Base-by-base conservation (phyloP, 2,329 filamentous ascomycete genomes). In the Pseudogymnoascus destructans region DNA sequence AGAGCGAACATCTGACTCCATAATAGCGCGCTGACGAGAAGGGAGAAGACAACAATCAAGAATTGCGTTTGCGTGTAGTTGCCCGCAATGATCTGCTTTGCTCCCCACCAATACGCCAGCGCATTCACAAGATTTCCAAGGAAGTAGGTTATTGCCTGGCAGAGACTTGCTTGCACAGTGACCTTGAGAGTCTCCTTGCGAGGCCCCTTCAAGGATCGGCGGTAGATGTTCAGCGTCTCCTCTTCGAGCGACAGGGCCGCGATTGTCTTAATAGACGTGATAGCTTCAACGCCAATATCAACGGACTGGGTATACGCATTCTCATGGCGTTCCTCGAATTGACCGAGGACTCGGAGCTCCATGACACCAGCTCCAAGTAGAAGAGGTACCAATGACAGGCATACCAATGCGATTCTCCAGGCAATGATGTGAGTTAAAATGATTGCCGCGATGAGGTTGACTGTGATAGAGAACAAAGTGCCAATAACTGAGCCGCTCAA, bases 81-180 rank as follows among this genome's bases (percentile, higher is more conserved):
- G 3, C 86, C 85, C 36, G 77, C 75, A 58, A 84, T 78, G 61
- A 90, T 87, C 60, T 84, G 80, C 64, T 81, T 84, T 0, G 85
- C 78, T 4, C 86, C 86, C 85, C 86, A 90, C 84, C 85, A 90
- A 70, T 89, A 89, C 1, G 85, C 83, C 57, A 91, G 78, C 0
- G 85, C 85, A 66, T 89, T 87, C 21, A 88, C 79, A 46, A 87
- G 74, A 64, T 84, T 86, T 17, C 82, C 79, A 8, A 79, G 73
- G 62, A 77, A 79, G 66, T 82, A 79, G 13, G 80, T 75, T 15
- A 83, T 72, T 6, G 82, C 79, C 6, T 83, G 75, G 75, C 78
- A 85, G 21, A 82, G 68, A 66, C 80, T 83, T 36, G 77, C 76
- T 63, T 74, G 74, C 66, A 73, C 66, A 13, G 72, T 77, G 25